phyloP scores from a whole-genome alignment of 371 early-diverging fungal species.

The Apophysomyces trapeziformis region DNA sequence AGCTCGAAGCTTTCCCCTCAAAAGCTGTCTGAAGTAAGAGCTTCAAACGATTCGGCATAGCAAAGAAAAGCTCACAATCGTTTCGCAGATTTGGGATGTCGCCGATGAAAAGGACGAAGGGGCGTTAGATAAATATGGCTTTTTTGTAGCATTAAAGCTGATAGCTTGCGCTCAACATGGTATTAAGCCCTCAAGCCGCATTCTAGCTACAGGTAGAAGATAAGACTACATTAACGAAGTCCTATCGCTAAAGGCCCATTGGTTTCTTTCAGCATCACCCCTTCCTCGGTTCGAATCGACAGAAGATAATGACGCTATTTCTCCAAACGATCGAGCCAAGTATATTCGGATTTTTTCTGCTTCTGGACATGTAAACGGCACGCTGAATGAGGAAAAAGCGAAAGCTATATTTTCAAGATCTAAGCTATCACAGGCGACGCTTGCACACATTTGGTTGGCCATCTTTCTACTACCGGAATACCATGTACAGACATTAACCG shows the following conservation, averaged over 20 bases:
- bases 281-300: not conserved
- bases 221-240: not conserved
- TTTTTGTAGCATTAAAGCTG: slow-evolving; percentile 82
- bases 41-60: not conserved
- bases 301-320: not conserved
- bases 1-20: slow-evolving; percentile 1
- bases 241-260: no score
- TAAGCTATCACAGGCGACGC: slow-evolving; percentile 11
- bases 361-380: slow-evolving; percentile 13
- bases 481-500: not conserved
- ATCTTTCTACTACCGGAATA: not conserved
- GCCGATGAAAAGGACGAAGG: slow-evolving; percentile 82
- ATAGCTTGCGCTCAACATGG: slow-evolving; percentile 88
- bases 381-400: slow-evolving; percentile 14
- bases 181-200: slow-evolving; percentile 34
- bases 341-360: slow-evolving; percentile 21
- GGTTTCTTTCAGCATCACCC: not conserved
- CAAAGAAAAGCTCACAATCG: not conserved
- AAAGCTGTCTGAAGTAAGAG: slow-evolving; percentile 64
- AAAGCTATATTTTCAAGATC: slow-evolving; percentile 18
- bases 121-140: slow-evolving; percentile 69
- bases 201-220: slow-evolving; percentile 30
- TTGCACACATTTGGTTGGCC: slow-evolving; percentile 20
- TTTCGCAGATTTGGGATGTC: slow-evolving; percentile 77
- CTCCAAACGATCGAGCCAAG: slow-evolving; percentile 16